A percentile compares a stretch with the other conserved stretches of the same genome.
phyloP scores from a whole-genome alignment of 345 rosid genomes.

The Salix viminalis region DNA sequence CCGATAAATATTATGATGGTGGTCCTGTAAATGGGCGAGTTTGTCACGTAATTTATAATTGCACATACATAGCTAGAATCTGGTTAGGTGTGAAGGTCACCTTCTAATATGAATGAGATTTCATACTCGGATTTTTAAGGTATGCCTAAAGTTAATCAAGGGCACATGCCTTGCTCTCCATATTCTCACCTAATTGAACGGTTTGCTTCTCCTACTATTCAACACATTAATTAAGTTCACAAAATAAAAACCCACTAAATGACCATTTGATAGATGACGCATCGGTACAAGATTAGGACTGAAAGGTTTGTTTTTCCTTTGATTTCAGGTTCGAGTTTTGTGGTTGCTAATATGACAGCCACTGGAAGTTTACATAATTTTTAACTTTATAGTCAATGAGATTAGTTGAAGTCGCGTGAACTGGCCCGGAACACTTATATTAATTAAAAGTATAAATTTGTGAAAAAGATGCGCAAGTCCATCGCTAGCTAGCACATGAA shows the following conservation, averaged over 20 bases:
- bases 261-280: too few relatives aligned
- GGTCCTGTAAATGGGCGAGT: neutral
- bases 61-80: neutral
- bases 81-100: neutral
- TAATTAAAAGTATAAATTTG: neutral
- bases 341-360: too few relatives aligned
- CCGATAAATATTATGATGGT: neutral
- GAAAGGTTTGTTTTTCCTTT: too few relatives aligned
- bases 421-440: too few relatives aligned
- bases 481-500: neutral
- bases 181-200: neutral
- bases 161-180: neutral
- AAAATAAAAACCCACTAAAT: too few relatives aligned
- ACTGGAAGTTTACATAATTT: too few relatives aligned
- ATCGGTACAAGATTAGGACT: too few relatives aligned
- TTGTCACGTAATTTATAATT: neutral
- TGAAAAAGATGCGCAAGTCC: neutral
- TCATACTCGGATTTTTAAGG: neutral
- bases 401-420: too few relatives aligned
- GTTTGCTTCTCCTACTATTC: neutral
- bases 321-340: too few relatives aligned
- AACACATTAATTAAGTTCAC: neutral
- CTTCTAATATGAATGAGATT: neutral
- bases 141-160: neutral
- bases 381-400: accelerated